Base-by-base conservation (phyloP, 2,329 filamentous ascomycete genomes). In the Grosmannia penicillata region DNA sequence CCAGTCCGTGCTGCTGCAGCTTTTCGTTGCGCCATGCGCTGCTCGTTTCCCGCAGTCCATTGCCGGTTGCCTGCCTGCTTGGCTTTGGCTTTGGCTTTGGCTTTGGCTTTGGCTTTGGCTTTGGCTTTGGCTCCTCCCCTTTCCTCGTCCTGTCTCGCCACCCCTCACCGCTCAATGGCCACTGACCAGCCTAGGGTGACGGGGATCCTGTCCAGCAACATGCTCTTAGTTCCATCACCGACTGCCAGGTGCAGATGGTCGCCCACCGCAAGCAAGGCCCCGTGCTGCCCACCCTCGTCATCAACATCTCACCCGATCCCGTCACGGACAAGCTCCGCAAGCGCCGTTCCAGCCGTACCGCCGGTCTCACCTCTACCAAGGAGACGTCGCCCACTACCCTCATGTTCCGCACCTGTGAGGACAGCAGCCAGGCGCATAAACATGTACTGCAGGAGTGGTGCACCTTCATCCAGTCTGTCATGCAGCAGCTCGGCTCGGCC, bases 181-280 rank as follows among this genome's bases (percentile, higher is more conserved):
- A 49, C 42, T 43, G 33, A 43, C 42, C 29, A 21, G 29, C 43
- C 19, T 45, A 70, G 62, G 67, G 70, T 31, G 72, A 78, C 44
- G 52, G 48, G 43, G 72, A 75, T 32, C 65, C 67, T 17, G 56
- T 65, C 21, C 64, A 70, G 35, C 68, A 72, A 53, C 66, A 70
- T 56, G 60, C 66, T 31, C 55, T 72, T 37, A 60, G 56, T 43
- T 63, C 60, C 33, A 62, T 76, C 38, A 62, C 62, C 38, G 69
- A 72, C 40, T 78, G 71, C 46, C 64, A 72, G 45, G 62, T 77
- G 24, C 71, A 76, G 51, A 65, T 66, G 52, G 46, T 77, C 14
- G 62, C 72, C 30, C 69, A 78, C 48, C 69, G 73, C 36, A 79
- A 79, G 49, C 72, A 77, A 48, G 69, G 68, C 1, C 66, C 70